A percentile compares a stretch with the other conserved stretches of the same genome.
These are phyloP conservation scores for Jaminaea rosea DNA, from an alignment of 1,284 basidiomycete genomes.

Conservation along the genomic window DNA sequence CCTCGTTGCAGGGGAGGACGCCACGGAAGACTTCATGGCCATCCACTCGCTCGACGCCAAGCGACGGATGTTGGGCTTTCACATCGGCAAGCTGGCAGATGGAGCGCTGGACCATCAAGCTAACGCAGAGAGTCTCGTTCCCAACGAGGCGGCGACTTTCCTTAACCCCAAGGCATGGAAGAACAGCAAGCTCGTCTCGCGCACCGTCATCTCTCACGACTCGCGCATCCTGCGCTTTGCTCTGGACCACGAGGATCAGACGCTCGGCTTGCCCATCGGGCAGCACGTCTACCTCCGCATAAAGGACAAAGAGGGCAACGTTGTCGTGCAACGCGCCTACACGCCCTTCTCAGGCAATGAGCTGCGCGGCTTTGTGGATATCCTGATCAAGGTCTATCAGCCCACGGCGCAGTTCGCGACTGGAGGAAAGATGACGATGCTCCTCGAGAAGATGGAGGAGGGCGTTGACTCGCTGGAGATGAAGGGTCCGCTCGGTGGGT, in stretches of 20 bases:
- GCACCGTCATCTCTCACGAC: conserved; percentile 53
- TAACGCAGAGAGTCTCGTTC: not conserved
- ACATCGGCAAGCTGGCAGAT: conserved; percentile 19
- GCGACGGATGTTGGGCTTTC: conserved; percentile 52
- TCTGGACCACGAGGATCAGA: conserved; percentile 51
- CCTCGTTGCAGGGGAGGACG: conserved; percentile 58
- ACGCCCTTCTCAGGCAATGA: conserved; percentile 55
- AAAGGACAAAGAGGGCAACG: conserved; percentile 26
- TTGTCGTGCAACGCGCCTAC: conserved; percentile 57
- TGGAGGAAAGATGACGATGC: conserved; percentile 57
- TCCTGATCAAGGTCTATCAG: conserved; percentile 56
- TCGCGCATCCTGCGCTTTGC: conserved; percentile 56
- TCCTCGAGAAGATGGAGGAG: conserved; percentile 53
- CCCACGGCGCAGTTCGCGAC: conserved; percentile 48
- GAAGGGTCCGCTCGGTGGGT: conserved; percentile 60
- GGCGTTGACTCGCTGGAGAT: conserved; percentile 55
- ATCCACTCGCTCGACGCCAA: conserved; percentile 56
- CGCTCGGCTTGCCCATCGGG: conserved; percentile 58
- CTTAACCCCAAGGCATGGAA: conserved; percentile 56
- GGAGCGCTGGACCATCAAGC: not conserved
- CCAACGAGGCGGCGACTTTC: conserved; percentile 51
- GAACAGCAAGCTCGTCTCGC: conserved; percentile 50
- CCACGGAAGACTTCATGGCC: conserved; percentile 59
- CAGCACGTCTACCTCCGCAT: conserved; percentile 55
- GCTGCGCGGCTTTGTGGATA: conserved; percentile 53